Evolutionary conservation across 164 flowering plant genomes (phyloP).

Genomic region (Sedum album): DNA sequence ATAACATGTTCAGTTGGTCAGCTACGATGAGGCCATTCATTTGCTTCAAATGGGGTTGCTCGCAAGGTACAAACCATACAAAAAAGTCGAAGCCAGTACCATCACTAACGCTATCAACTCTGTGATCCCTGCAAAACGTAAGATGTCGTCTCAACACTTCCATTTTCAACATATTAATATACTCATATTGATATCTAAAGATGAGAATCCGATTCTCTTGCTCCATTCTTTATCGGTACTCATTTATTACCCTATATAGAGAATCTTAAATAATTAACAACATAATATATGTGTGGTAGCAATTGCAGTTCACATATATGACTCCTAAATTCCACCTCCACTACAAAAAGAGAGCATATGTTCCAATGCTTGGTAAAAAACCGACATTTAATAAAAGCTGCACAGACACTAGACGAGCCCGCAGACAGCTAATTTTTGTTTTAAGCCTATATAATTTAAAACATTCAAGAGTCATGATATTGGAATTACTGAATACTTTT

Average conservation of each 20-base stretch:
- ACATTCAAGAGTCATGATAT: no score
- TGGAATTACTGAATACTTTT: no score
- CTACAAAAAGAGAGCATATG: background rate
- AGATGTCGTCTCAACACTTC: background rate
- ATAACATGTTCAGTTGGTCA: background rate
- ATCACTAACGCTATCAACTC: background rate
- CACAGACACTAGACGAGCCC: no score
- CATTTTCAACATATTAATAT: background rate
- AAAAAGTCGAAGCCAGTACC: background rate
- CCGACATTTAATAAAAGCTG: no score
- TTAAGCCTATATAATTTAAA: background rate
- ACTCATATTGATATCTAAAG: background rate
- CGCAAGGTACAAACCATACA: background rate
- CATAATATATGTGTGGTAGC: no score
- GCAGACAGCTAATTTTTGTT: no score
- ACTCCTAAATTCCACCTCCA: background rate
- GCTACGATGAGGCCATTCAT: background rate
- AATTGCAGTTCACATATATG: background rate
- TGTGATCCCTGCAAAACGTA: background rate
- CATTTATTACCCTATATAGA: background rate
- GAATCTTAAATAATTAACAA: no score
- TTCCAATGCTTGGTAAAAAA: no score
- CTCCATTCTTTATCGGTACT: background rate
- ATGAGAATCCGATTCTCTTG: background rate
- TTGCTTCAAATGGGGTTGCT: background rate